Evolutionary conservation across 371 early-diverging fungal species (phyloP).

Genomic region (Capillidium heterosporum): DNA sequence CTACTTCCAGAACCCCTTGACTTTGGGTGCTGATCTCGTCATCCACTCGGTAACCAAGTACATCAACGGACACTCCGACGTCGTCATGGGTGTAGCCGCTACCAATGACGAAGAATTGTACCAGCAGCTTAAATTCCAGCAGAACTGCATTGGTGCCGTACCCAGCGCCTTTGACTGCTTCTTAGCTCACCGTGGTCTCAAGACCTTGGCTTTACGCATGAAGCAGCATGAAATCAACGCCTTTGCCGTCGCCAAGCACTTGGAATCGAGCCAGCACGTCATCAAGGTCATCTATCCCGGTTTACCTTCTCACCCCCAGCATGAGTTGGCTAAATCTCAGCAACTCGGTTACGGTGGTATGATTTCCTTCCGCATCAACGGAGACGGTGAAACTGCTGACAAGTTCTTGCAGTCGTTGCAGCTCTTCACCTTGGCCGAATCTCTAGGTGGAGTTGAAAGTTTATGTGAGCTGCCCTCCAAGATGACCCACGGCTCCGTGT

Average conservation of each 20-base stretch:
- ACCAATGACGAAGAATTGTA: slow-evolving; percentile 53
- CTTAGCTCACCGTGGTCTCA: slow-evolving; percentile 85
- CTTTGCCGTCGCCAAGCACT: slow-evolving; percentile 44
- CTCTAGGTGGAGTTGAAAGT: slow-evolving; percentile 72
- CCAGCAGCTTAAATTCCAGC: slow-evolving; percentile 69
- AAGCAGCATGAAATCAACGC: slow-evolving; percentile 76
- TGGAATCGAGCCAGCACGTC: slow-evolving; percentile 37
- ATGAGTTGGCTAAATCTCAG: slow-evolving; percentile 59
- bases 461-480: slow-evolving; percentile 64
- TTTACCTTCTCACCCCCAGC: slow-evolving; percentile 58
- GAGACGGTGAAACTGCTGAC: slow-evolving; percentile 43
- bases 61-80: slow-evolving; percentile 96
- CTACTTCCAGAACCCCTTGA: slow-evolving; percentile 86
- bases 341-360: slow-evolving; percentile 71
- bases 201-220: slow-evolving; percentile 88
- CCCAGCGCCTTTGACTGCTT: slow-evolving; percentile 96
- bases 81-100: slow-evolving; percentile 88
- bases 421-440: slow-evolving; percentile 68
- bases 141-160: slow-evolving; percentile 89
- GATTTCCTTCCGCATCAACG: slow-evolving; percentile 69
- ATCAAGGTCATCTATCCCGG: slow-evolving; percentile 74
- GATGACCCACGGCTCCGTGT: slow-evolving; percentile 75
- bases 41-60: slow-evolving; percentile 97
- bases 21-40: slow-evolving; percentile 89
- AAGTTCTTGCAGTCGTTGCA: slow-evolving; percentile 40